Conservation (phyloP, 306 rosid species). For the Prinsepia uniflora region DNA sequence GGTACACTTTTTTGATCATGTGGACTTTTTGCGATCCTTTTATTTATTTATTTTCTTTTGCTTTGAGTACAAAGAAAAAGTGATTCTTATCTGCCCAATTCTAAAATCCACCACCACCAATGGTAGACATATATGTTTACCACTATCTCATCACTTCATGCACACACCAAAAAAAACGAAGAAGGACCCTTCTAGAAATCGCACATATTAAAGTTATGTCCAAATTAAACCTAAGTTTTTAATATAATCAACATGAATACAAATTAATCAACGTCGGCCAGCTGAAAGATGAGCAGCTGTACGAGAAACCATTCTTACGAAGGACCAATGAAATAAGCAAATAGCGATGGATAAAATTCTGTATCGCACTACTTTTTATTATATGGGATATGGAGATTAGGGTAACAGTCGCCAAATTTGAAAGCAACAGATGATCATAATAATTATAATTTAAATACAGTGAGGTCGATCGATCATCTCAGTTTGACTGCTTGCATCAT, state of each 20-base stretch:
- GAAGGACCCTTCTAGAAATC: too few species aligned
- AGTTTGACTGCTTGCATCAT: constrained; percentile 9
- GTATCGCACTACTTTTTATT: background rate
- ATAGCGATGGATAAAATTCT: too few species aligned
- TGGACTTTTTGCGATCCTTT: background rate
- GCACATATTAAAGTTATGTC: constrained; percentile 1
- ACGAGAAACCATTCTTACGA: too few species aligned
- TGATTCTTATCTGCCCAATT: background rate
- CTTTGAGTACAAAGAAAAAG: background rate
- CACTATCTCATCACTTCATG: background rate
- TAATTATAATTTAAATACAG: background rate
- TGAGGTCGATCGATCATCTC: background rate
- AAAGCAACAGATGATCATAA: background rate
- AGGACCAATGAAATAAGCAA: too few species aligned
- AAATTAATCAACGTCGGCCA: too few species aligned
- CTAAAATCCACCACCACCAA: background rate
- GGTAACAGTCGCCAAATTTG: constrained; percentile 1
- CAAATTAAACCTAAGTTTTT: background rate
- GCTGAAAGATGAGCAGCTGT: too few species aligned
- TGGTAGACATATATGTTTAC: background rate
- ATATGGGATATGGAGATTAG: background rate
- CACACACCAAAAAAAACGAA: background rate
- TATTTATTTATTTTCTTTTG: background rate
- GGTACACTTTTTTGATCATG: background rate
- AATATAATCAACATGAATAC: background rate